phyloP scores from a whole-genome alignment of 805 yeast genomes.

The Nakazawaea laoshanensis region DNA sequence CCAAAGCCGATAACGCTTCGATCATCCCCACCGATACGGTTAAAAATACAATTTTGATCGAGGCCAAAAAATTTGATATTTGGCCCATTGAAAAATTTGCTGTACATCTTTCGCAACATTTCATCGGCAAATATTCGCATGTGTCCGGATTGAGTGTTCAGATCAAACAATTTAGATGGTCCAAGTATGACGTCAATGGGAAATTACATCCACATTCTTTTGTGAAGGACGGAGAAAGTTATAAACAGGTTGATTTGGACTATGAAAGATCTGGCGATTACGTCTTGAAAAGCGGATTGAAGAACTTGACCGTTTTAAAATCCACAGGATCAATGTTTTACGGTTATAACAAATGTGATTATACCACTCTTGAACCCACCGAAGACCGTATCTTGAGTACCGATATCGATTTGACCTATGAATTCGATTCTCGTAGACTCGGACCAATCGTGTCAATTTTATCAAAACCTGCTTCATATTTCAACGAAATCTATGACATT shows the following conservation, averaged over 20 bases:
- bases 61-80: constrained; percentile 75
- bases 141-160: constrained; percentile 63
- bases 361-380: constrained; percentile 80
- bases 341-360: constrained; percentile 80
- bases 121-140: constrained; percentile 67
- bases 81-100: constrained; percentile 92
- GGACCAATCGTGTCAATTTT: constrained; percentile 41
- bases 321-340: constrained; percentile 91
- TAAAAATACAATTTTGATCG: constrained; percentile 77
- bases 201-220: constrained; percentile 78
- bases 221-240: constrained; percentile 76
- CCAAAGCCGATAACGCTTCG: constrained; percentile 80
- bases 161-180: constrained; percentile 73
- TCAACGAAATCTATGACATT: constrained; percentile 53
- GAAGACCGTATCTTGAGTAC: constrained; percentile 83
- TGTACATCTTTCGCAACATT: constrained; percentile 75
- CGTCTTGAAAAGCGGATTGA: constrained; percentile 57
- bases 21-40: constrained; percentile 93
- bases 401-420: constrained; percentile 71
- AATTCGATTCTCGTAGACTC: constrained; percentile 43
- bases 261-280: constrained; percentile 47
- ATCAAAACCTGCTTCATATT: constrained; percentile 40
- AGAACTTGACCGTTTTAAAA: constrained; percentile 77
- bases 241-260: constrained; percentile 49
- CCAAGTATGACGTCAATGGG: constrained; percentile 68